Evolutionary conservation across 225 moss, liverwort and hornwort species (phyloP), one percentile per base, ranked within the genome.

Genomic region (Climacium dendroides): DNA sequence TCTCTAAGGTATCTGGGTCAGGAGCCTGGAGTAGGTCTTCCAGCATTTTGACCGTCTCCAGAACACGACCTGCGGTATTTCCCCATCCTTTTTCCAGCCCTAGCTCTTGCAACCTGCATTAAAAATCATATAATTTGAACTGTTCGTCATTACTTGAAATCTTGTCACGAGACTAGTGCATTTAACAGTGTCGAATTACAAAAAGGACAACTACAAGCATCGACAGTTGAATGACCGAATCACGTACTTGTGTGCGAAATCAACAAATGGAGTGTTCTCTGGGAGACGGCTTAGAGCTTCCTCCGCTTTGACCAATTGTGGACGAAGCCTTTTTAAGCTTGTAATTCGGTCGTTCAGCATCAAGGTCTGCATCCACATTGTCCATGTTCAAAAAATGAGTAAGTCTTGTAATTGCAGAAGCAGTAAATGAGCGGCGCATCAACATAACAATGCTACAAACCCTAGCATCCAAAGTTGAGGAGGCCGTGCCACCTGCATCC

Each of bases 21-120:
- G 98, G 98, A 61, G 98, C 98, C 86, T 98, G 97, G 52, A 98
- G 94, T 19, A 98, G 47, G 74, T 98, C 98, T 76, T 91, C 89
- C 26, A 98, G 92, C 86, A 98, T 87, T 67, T 86, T 94, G 81
- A 97, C 89, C 13, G 90, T 92, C 61, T 98, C 94, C 82, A 98
- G 80, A 64, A 93, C 96, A 66, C 97, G 95, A 43, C 94, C 97
- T 84, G 92, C 97, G 41, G 96, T 97, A 76, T 95, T 89, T 45
- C 98, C 98, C 98, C 98, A 98, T 85, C 97, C 98, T 71, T 97
- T 96, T 89, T 98, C 98, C 37, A 98, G 73, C 10, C 98, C 98
- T 50, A 97, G 47, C 59, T 96, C 95, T 85, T 97, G 96, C 82
- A 98, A 87, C 86, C 98, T 98, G 89, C 67, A 89, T 72, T 61